Conservation (phyloP, 2,329 filamentous ascomycete species). For the Clarireedia paspali region DNA sequence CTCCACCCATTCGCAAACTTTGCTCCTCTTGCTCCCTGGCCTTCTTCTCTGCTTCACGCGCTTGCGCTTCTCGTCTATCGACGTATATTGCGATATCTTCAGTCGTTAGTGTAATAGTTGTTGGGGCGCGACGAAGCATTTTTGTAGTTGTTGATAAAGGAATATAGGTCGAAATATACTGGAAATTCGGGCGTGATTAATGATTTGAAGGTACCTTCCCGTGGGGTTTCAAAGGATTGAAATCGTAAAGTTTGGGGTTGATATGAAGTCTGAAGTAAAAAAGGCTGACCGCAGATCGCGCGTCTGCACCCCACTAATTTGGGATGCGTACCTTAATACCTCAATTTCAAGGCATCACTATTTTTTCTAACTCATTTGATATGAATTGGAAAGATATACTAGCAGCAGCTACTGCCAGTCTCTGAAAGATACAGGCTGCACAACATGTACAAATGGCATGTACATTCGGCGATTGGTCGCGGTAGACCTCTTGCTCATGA, state of each 20-base stretch:
- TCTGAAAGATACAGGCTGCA: not conserved
- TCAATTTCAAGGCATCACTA: not conserved
- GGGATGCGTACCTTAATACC: not conserved
- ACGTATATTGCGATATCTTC: constrained; percentile 67
- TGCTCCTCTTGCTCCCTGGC: not conserved
- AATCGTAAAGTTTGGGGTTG: not conserved
- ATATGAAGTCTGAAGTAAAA: too few relatives aligned
- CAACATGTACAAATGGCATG: constrained; percentile 32
- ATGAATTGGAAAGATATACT: not conserved
- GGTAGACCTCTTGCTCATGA: constrained; percentile 24
- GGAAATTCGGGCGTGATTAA: not conserved
- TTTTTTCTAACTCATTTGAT: constrained; percentile 1
- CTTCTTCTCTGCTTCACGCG: constrained; percentile 8
- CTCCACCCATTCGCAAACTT: not conserved
- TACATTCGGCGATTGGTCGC: constrained; percentile 26
- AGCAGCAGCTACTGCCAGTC: not conserved
- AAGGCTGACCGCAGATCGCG: too few relatives aligned
- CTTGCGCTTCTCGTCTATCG: constrained; percentile 39
- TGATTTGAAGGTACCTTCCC: too few relatives aligned
- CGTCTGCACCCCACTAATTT: not conserved
- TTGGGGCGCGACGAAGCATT: constrained; percentile 62
- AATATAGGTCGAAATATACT: not conserved
- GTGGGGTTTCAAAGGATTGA: not conserved
- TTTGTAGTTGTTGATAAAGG: not conserved
- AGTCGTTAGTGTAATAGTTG: constrained; percentile 58